Base-by-base conservation (phyloP, 2,329 filamentous ascomycete genomes). In the Pseudogymnoascus sp. region DNA sequence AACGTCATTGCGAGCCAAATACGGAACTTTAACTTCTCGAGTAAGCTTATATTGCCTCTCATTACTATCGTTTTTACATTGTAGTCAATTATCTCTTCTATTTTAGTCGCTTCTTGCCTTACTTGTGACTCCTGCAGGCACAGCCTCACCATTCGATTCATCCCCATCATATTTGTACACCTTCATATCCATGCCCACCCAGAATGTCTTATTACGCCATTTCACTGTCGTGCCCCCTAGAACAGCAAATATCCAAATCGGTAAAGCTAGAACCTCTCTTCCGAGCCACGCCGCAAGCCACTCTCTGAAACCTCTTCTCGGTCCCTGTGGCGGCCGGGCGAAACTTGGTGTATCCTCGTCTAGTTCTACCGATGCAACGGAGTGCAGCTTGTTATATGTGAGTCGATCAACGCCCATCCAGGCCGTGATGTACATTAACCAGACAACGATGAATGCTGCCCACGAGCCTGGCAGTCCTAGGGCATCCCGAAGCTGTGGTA, bases 231-330 rank as follows among this genome's bases (percentile, higher is more conserved):
- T 85, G 0, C 94, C 94, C n/a, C 93, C 87, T 67, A 90, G 84
- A 18, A 97, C 89, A 0, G 94, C 94, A 84, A 88, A 92, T 0
- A 85, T 77, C 94, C 94, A 99, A 63, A 99, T 88, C 0, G 92
- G 92, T 50, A 96, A 77, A 0, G 94, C 92, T 7, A 97, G 78
- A 0, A 84, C 66, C 74, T 99, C 94, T 33, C 94, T 81, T 0
- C 89, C 91, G 0, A 96, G 67, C 94, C 95, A 99, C 0, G 92
- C 89, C 5, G 81, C 72, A 3, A 94, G 70, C 89, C 92, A 99
- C 65, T 89, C 81, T 0, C 73, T 65, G 61, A 94, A 88, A 0
- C 79, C 75, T 37, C 89, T 79, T 63, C 70, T 78, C 69, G 67
- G 76, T 70, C 58, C 77, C 2, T 74, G 72, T 0, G 92, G 92